Conservation (phyloP, 2,329 filamentous ascomycete species). For the Colletotrichum agaves region DNA sequence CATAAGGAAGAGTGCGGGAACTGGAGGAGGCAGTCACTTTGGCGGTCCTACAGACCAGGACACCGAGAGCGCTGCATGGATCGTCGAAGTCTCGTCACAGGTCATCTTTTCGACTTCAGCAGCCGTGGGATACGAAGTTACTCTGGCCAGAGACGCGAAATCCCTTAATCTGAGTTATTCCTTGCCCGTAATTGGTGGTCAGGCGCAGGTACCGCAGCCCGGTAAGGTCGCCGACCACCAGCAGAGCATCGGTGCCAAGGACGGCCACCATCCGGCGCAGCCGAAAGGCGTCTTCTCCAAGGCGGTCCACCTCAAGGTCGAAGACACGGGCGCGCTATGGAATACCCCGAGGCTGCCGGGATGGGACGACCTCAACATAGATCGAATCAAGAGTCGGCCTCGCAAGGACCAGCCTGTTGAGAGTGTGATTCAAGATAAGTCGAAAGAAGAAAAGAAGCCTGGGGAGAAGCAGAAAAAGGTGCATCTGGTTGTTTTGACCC, state of each 20-base stretch:
- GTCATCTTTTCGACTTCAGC: conserved; percentile 93
- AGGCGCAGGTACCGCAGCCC: conserved; percentile 65
- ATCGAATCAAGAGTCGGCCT: conserved; percentile 40
- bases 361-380: conserved; percentile 60
- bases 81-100: conserved; percentile 91
- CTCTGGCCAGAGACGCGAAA: conserved; percentile 87
- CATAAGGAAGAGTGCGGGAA: conserved; percentile 73
- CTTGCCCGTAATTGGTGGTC: conserved; percentile 56
- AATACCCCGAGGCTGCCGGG: conserved; percentile 87
- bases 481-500: conserved; percentile 91
- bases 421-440: conserved; percentile 46
- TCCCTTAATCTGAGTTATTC: conserved; percentile 74
- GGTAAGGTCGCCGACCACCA: conserved; percentile 83
- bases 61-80: conserved; percentile 77
- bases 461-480: conserved; percentile 77
- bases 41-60: conserved; percentile 55
- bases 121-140: conserved; percentile 86
- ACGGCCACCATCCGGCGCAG: conserved; percentile 70
- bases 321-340: conserved; percentile 92
- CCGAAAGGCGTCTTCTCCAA: conserved; percentile 85
- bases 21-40: conserved; percentile 57
- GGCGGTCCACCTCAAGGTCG: conserved; percentile 80
- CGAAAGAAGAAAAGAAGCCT: conserved; percentile 41
- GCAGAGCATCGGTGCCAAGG: conserved; percentile 66
- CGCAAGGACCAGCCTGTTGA: conserved; percentile 47